Evolutionary conservation across 1,139 yeast genomes (phyloP), one percentile per base, ranked within the genome.

Genomic region (Kurtzmaniella quercitrusa): DNA sequence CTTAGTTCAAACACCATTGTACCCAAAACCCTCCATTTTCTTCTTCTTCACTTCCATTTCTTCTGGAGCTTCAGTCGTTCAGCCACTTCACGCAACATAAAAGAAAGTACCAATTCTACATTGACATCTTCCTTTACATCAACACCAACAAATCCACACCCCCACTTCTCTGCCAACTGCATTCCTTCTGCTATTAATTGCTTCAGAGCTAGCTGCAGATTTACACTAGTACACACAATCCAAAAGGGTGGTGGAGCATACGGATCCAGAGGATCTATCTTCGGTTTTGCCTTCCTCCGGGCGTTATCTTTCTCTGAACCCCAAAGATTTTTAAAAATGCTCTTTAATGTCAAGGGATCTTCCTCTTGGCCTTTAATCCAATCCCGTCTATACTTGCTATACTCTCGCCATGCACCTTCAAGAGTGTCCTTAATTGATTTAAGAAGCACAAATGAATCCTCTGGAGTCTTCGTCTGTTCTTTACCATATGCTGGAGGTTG

Each of bases 351-450:
- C 53, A 80, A 82, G 0, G 79, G 69, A 56, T 85, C 93, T 36
- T 77, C 74, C 57, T 85, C 94, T 51, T 77, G 69, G 2, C 88
- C 87, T 41, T 66, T 65, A 43, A 77, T 75, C 83, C 88, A 80
- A 34, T 70, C 68, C 23, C 59, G 63, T 47, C 74, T 73, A 56
- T 79, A 85, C 6, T 70, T 65, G 44, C 75, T 62, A 54, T 75
- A 85, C 55, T 84, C 89, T 38, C 67, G 70, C 94, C 94, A 85
- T 1, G 91, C 91, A 48, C 84, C 90, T 19, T 73, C 70, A 34
- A 85, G 69, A 0, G 86, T 77, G 5, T 66, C 70, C 53, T 77
- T 72, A 47, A 80, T 77, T 6, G 68, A 14, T 21, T 36, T 36
- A 6, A 36, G 21, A 6, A 36, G 38, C n/a, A 17, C 17, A 10